A percentile compares a stretch with the other conserved stretches of the same genome.
Conservation (phyloP, 495 filamentous ascomycete species). For the Staphylotrichum longicolle region DNA sequence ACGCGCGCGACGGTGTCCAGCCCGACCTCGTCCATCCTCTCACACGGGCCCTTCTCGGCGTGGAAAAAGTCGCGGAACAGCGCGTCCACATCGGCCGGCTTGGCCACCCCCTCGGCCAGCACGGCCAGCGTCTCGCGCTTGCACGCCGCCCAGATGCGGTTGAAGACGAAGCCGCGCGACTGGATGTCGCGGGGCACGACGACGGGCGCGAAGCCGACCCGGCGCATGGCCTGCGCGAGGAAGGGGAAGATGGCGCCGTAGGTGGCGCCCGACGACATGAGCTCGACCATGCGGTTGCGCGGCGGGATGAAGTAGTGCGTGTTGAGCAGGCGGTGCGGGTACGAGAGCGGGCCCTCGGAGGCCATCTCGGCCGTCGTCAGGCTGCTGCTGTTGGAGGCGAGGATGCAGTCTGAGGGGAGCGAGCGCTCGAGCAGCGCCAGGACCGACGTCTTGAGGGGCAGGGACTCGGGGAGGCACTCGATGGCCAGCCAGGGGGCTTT, state of each 20-base stretch:
- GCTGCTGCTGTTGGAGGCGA: slow-evolving; percentile 53
- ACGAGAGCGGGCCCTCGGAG: slow-evolving; percentile 33
- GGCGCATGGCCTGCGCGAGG: slow-evolving; percentile 40
- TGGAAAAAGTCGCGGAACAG: slow-evolving; percentile 50
- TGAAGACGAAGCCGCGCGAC: slow-evolving; percentile 57
- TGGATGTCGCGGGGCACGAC: slow-evolving; percentile 39
- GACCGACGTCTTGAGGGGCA: slow-evolving; percentile 50
- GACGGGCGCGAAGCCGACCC: slow-evolving; percentile 46
- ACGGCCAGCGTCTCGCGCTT: slow-evolving; percentile 56
- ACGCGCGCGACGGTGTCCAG: slow-evolving; percentile 45
- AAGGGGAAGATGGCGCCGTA: slow-evolving; percentile 44
- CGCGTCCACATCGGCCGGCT: slow-evolving; percentile 42
- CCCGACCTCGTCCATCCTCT: slow-evolving; percentile 51
- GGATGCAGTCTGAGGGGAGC: slow-evolving; percentile 46
- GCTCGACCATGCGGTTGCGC: slow-evolving; percentile 48
- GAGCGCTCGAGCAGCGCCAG: slow-evolving; percentile 48
- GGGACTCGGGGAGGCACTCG: slow-evolving; percentile 56
- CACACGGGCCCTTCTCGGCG: slow-evolving; percentile 45
- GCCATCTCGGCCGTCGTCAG: slow-evolving; percentile 51
- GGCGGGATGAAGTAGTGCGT: slow-evolving; percentile 60
- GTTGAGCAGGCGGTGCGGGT: slow-evolving; percentile 46
- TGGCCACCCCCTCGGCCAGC: slow-evolving; percentile 48
- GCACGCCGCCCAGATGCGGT: slow-evolving; percentile 58
- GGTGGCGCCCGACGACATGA: slow-evolving; percentile 57
- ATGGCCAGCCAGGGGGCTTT: slow-evolving; percentile 51